Evolutionary conservation across 257 asterid species (phyloP), one percentile per base, ranked within the genome.

Genomic region (Solanum gandarillasii): DNA sequence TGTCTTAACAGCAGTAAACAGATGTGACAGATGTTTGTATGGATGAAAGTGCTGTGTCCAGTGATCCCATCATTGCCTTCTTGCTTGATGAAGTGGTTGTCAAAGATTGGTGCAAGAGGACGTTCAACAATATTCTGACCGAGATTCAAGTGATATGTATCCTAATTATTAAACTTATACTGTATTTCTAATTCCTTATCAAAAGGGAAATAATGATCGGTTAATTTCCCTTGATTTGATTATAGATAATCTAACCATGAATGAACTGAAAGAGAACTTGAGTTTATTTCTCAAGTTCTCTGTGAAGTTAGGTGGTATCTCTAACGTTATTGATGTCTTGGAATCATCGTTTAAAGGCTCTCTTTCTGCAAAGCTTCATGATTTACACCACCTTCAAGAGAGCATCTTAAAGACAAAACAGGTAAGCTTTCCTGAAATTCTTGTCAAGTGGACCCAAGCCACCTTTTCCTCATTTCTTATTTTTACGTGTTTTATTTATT

Each of bases 11-110:
- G 84, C 87, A 87, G 90, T 84, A 18, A 82, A 86, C 94, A 97
- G 99, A 97, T 94, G 94, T 96, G 88, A 93, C 94, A 52, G 98
- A 96, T 93, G 99, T 96, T 84, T 97, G 99, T 89, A 97, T 97
- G 99, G 98, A 97, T 91, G 99, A 97, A 92, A 93, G 90, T 90
- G 99, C 99, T 86, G 98, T 97, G 83, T 97, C 99, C 55, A 96
- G 98, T 91, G 99, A 97, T 94, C 98, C 99, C 41, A 93, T 96
- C 76, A 90, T 87, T 58, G 99, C 99, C 68, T 92, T 95, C 94
- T 91, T 97, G 91, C 98, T 97, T 82, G 99, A 97, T 91, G 99
- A 94, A 93, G 96, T 94, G 93, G 99, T 97, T 71, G 95, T 97
- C 88, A 95, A 93, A 91, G 99, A 96, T 91, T 97, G 99, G 99